Percentiles rank a stretch among this genome's conserved stretches.
Conservation (phyloP, 306 rosid genomes). For the Pyrus communis region DNA sequence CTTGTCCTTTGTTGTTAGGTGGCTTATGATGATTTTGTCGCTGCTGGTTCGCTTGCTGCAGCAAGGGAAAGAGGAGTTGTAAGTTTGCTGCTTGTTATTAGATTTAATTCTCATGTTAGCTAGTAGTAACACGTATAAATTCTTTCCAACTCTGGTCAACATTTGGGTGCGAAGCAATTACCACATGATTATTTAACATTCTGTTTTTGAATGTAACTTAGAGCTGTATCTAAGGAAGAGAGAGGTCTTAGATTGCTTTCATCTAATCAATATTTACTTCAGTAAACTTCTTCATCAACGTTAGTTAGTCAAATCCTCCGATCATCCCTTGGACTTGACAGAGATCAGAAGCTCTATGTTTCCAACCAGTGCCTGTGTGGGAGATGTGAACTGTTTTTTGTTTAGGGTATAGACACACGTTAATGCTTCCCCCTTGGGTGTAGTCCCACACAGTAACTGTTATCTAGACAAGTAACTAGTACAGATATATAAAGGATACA, state of each 20-base stretch:
- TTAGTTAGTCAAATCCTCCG: background rate
- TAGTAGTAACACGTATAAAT: background rate
- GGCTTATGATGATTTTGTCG: constrained; percentile 70
- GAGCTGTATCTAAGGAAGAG: too few relatives aligned
- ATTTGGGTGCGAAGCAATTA: background rate
- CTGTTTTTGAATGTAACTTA: too few relatives aligned
- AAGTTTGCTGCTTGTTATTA: constrained; percentile 33
- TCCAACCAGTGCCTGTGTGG: background rate
- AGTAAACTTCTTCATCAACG: background rate
- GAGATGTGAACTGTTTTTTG: background rate
- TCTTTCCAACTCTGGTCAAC: background rate
- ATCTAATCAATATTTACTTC: background rate
- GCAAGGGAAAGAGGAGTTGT: constrained; percentile 95
- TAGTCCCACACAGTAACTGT: too few relatives aligned
- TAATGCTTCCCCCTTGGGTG: too few relatives aligned
- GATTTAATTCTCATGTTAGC: background rate
- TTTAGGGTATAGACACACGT: background rate
- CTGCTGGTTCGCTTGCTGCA: constrained; percentile 83
- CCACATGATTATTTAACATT: background rate
- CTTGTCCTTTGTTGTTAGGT: constrained; percentile 45
- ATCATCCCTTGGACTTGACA: background rate
- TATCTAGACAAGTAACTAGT: too few relatives aligned
- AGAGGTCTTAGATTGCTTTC: background rate
- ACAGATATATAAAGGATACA: too few relatives aligned
- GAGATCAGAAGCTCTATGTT: background rate